Percentiles rank a stretch among this genome's conserved stretches.
Evolutionary conservation across 495 filamentous ascomycete genomes (phyloP).

Genomic region (Neurospora sp.): DNA sequence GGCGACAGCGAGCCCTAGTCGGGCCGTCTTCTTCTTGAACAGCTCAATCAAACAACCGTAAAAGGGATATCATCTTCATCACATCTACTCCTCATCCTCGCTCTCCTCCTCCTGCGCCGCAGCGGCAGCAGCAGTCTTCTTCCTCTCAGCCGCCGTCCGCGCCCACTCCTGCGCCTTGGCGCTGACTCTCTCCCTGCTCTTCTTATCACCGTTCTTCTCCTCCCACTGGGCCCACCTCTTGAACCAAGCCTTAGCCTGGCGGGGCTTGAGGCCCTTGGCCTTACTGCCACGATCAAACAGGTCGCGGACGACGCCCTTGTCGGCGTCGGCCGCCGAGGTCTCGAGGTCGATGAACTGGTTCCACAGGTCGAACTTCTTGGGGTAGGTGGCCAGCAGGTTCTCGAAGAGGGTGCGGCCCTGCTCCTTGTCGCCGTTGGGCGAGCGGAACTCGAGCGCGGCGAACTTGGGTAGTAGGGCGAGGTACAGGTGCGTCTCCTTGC

Average conservation of each 20-base stretch:
- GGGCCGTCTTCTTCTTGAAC: not conserved
- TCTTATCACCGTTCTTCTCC: constrained; percentile 59
- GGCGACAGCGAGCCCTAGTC: not conserved
- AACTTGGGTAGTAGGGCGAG: constrained; percentile 75
- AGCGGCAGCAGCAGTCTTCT: constrained; percentile 9
- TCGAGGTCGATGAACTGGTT: constrained; percentile 85
- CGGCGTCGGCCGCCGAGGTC: constrained; percentile 47
- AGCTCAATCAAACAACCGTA: not conserved
- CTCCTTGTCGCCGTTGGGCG: constrained; percentile 72
- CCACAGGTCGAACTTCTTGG: constrained; percentile 85
- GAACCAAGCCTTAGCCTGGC: constrained; percentile 71
- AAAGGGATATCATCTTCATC: not conserved
- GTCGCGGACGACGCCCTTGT: constrained; percentile 50
- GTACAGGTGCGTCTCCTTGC: constrained; percentile 47
- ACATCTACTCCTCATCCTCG: constrained; percentile 10
- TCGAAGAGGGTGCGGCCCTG: constrained; percentile 93
- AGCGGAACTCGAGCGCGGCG: constrained; percentile 82
- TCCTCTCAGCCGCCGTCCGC: constrained; percentile 22
- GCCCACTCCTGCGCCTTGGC: constrained; percentile 63
- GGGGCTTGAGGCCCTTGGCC: constrained; percentile 58
- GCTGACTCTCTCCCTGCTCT: constrained; percentile 61
- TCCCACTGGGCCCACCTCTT: constrained; percentile 76
- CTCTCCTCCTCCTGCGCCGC: constrained; percentile 11
- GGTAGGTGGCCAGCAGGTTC: constrained; percentile 70
- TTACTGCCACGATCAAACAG: constrained; percentile 71